Percentiles rank a stretch among this genome's conserved stretches.
These are phyloP conservation scores for Colletotrichum sp. DNA, from an alignment of 2,329 filamentous ascomycete species.

Conservation along the genomic window DNA sequence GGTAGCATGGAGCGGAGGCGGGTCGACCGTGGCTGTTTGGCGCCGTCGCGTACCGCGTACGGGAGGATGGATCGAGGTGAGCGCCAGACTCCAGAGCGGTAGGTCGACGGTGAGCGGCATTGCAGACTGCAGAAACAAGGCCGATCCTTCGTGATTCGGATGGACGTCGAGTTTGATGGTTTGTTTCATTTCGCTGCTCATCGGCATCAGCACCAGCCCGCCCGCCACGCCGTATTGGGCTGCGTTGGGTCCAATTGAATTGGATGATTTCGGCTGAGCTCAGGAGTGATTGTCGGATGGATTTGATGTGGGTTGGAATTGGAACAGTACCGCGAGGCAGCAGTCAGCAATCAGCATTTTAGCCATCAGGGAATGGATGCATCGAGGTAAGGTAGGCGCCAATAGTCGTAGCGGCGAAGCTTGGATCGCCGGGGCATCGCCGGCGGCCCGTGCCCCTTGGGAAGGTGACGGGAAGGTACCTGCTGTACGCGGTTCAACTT, in stretches of 20 bases:
- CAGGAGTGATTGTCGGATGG: background rate
- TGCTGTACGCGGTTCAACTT: background rate
- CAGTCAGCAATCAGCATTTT: background rate
- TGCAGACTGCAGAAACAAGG: background rate
- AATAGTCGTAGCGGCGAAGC: background rate
- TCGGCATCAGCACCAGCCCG: background rate
- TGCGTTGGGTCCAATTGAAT: background rate
- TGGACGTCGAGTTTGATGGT: background rate
- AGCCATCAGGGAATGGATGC: background rate
- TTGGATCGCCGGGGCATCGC: background rate
- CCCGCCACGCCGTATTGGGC: background rate
- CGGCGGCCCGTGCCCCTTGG: constrained; percentile 11
- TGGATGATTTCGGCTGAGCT: background rate
- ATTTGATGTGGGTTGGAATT: background rate
- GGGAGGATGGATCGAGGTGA: background rate
- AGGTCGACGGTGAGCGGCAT: background rate
- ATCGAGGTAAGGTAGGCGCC: background rate
- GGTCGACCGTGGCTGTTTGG: background rate
- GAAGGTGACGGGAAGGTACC: background rate
- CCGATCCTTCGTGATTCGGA: background rate
- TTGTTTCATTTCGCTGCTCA: background rate
- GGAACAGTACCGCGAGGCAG: background rate
- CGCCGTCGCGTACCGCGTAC: background rate
- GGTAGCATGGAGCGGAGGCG: background rate
- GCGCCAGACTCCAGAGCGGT: background rate